Evolutionary conservation across 148 eudicot genomes (phyloP), one percentile per base, ranked within the genome.

Genomic region (Heliosperma pusillum): DNA sequence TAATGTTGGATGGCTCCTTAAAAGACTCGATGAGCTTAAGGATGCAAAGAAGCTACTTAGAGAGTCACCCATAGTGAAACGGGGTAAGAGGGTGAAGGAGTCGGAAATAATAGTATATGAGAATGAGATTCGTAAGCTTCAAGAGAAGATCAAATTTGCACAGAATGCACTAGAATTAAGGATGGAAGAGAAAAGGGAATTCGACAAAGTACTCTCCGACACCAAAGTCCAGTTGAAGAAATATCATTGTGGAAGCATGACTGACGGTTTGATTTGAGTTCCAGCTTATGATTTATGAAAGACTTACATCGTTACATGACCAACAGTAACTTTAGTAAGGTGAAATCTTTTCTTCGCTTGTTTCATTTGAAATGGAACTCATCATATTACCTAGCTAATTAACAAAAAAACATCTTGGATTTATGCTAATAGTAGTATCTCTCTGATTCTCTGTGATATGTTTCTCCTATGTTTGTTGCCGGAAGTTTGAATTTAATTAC

Each of bases 1-100:
- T 24, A 72, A 66, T 2, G 77, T 79, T 27, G 45, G 77, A n/a
- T 79, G 81, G 81, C 77, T 79, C 55, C 69, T 22, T 25, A 59
- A 66, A 13, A 66, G 81, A n/a, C 74, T 79, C 44, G 33, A 74
- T 47, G 77, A 67, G 30, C 74, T 79, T 24, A 9, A 20, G 6
- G 61, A 58, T 60, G 81, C 81, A 30, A 74, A 73, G 70, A 44
- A 20, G 73, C 69, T 74, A 17, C 77, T 79, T 19, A 79, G 26
- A 47, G 69, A 26, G 30, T 73, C 66, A 3, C 58, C 73, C 5
- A 21, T 44, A 10, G 73, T 79, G 68, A 79, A 74, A 67, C 59
- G 36, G 44, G 44, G 30, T 22, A 67, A 66, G 65, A 57, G 3
- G 24, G 16, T 25, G 29, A 73, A 12, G 64, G 71, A 79, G 45